phyloP scores from a whole-genome alignment of 345 rosid species.

The Turnera subulata region DNA sequence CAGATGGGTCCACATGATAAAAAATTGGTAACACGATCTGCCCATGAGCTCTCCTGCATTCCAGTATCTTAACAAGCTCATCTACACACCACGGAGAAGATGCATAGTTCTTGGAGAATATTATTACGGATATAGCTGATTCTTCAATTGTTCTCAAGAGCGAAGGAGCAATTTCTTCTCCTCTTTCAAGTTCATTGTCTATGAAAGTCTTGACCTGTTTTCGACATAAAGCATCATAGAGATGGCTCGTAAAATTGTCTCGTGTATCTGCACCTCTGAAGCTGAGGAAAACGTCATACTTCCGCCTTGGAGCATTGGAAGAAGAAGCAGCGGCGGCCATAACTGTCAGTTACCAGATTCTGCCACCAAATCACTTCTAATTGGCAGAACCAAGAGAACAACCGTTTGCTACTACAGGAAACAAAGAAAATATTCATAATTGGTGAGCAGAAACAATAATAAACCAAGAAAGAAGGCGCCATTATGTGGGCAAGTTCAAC shows the following conservation, averaged over 20 bases:
- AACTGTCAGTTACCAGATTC: too few relatives aligned
- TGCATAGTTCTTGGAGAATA: slow-evolving; percentile 7
- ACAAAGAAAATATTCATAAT: too few relatives aligned
- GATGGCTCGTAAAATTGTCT: slow-evolving; percentile 7
- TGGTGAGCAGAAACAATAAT: too few relatives aligned
- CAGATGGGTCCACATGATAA: slow-evolving; percentile 7
- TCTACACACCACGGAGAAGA: slow-evolving; percentile 11
- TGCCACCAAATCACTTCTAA: too few relatives aligned
- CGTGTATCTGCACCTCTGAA: slow-evolving; percentile 23
- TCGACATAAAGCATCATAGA: slow-evolving; percentile 5
- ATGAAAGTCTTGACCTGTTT: slow-evolving; percentile 4
- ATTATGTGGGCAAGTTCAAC: too few relatives aligned
- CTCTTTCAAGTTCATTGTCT: slow-evolving; percentile 1
- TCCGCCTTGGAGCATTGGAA: too few relatives aligned
- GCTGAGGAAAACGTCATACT: slow-evolving; percentile 18
- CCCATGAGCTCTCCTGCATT: slow-evolving; percentile 1
- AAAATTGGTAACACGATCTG: slow-evolving; percentile 7
- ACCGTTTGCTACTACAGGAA: too few relatives aligned
- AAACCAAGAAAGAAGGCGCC: too few relatives aligned
- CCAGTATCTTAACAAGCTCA: slow-evolving; percentile 1
- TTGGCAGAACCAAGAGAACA: too few relatives aligned
- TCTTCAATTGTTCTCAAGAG: neutral
- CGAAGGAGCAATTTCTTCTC: slow-evolving; percentile 1
- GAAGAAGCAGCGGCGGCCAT: too few relatives aligned
- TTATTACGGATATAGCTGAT: slow-evolving; percentile 1